Percentiles rank a stretch among this genome's conserved stretches.
Conservation (phyloP, 345 rosid genomes). For the Lepidium africanum region DNA sequence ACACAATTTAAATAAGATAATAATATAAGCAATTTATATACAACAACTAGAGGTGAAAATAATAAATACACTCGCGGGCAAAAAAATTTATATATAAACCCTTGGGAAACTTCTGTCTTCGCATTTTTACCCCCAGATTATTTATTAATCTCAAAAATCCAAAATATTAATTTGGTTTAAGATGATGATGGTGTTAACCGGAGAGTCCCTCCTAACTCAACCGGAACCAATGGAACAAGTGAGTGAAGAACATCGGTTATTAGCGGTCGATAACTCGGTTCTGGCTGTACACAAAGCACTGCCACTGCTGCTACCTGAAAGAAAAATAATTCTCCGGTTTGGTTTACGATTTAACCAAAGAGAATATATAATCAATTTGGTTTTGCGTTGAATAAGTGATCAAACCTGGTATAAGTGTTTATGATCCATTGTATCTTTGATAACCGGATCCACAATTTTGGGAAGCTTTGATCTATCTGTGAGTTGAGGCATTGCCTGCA, state of each 20-base stretch:
- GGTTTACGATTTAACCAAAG: not conserved
- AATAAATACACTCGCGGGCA: too few species aligned
- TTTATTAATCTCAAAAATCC: not conserved
- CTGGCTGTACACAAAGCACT: slow-evolving; percentile 84
- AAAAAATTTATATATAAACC: not conserved
- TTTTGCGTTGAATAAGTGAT: not conserved
- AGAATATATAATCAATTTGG: not conserved
- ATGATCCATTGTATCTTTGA: slow-evolving; percentile 63
- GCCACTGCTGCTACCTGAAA: slow-evolving; percentile 93
- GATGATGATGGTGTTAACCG: slow-evolving; percentile 25
- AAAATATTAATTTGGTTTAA: not conserved
- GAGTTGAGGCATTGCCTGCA: slow-evolving; percentile 98
- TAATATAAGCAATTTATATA: slow-evolving; percentile 6
- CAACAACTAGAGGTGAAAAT: not conserved
- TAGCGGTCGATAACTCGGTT: slow-evolving; percentile 82
- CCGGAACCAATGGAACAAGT: slow-evolving; percentile 70
- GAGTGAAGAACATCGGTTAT: slow-evolving; percentile 89
- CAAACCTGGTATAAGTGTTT: slow-evolving; percentile 89
- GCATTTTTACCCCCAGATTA: not conserved
- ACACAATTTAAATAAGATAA: not conserved
- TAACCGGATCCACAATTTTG: slow-evolving; percentile 70
- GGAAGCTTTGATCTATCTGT: slow-evolving; percentile 86
- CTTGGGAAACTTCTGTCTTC: not conserved
- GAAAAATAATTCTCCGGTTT: not conserved
- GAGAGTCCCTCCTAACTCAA: slow-evolving; percentile 88